Percentiles rank a stretch among this genome's conserved stretches.
phyloP scores from a whole-genome alignment of 345 rosid species.

The Excoecaria cochinchinensis region DNA sequence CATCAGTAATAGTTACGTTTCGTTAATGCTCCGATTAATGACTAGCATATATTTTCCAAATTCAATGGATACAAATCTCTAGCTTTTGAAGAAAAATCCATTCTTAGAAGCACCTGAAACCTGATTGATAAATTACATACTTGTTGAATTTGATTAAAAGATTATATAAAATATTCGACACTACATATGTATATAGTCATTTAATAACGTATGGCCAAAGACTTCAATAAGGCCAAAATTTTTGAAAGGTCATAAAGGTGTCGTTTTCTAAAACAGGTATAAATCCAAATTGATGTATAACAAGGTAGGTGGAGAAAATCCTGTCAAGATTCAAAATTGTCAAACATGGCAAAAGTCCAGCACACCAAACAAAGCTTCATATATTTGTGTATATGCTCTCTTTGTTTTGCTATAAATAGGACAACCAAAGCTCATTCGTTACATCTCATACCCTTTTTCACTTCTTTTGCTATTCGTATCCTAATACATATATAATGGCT shows the following conservation, averaged over 20 bases:
- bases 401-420: conserved; percentile 43
- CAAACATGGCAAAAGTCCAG: conserved; percentile 21
- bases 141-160: no score
- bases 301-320: conserved; percentile 21
- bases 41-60: no score
- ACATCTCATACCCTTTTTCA: conserved; percentile 31
- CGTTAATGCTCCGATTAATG: no score
- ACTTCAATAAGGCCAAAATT: conserved; percentile 12
- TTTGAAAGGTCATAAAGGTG: conserved; percentile 14
- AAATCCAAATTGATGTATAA: conserved; percentile 12
- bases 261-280: conserved; percentile 4
- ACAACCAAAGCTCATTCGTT: conserved; percentile 20
- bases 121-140: no score
- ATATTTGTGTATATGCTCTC: background rate
- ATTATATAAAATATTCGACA: no score
- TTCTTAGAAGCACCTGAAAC: no score
- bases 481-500: conserved; percentile 32
- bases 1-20: no score
- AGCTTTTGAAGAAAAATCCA: no score
- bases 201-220: background rate
- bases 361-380: conserved; percentile 9
- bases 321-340: conserved; percentile 19
- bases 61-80: no score
- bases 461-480: background rate
- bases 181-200: no score